Evolutionary conservation across 129 eudicot species (phyloP).

Genomic region (Flaveria trinervia): DNA sequence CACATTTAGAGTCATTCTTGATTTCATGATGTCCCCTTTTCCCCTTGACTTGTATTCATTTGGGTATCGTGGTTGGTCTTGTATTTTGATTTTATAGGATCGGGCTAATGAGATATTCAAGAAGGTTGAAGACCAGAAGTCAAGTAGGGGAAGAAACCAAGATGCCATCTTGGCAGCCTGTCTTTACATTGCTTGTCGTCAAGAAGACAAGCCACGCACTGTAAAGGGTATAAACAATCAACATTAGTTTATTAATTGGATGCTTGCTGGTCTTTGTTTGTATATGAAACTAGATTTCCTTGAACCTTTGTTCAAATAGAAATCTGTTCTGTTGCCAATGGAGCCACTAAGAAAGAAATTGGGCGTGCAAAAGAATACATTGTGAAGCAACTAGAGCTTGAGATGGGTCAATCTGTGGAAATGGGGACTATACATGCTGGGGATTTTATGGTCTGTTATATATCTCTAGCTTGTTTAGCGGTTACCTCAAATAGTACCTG

Average conservation of each 20-base stretch:
- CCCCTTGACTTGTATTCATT: not conserved
- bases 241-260: not conserved
- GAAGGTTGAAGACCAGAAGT: constrained; percentile 77
- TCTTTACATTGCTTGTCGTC: constrained; percentile 76
- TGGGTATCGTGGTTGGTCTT: not conserved
- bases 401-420: constrained; percentile 70
- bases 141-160: constrained; percentile 70
- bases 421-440: constrained; percentile 79
- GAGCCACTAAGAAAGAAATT: constrained; percentile 80
- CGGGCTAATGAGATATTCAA: constrained; percentile 87
- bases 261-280: constrained; percentile 10
- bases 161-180: constrained; percentile 83
- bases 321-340: constrained; percentile 71
- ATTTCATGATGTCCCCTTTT: not conserved
- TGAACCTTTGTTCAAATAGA: constrained; percentile 56
- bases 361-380: constrained; percentile 79
- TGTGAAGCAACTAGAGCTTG: constrained; percentile 70
- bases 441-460: constrained; percentile 63
- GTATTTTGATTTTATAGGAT: constrained; percentile 40
- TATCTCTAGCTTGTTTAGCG: not conserved
- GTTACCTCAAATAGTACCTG: not conserved
- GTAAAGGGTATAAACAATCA: constrained; percentile 54
- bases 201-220: constrained; percentile 79
- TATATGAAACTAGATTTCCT: constrained; percentile 33
- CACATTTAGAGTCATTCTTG: not conserved